Base-by-base conservation (phyloP, 2,329 filamentous ascomycete species). In the Colletotrichum karsti region DNA sequence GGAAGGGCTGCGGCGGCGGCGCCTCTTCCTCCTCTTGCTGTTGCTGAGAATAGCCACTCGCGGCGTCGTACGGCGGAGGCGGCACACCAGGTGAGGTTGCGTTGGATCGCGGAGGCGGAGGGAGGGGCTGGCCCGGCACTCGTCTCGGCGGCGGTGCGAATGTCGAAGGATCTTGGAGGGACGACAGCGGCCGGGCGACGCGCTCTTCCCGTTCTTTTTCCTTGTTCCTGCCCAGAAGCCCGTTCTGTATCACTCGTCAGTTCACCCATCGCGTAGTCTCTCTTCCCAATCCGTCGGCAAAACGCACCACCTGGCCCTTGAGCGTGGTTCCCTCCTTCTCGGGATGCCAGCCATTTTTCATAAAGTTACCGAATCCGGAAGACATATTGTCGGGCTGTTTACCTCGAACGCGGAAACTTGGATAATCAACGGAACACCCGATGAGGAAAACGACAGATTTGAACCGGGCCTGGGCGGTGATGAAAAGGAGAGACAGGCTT, bases 131-230 rank as follows among this genome's bases (percentile, higher is more conserved):
- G 57, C 62, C 60, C 15, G 73, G 74, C 12, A 76, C 78, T 69
- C 88, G 92, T 73, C 89, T 95, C 1, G 94, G 94, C 26, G 94
- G 94, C 24, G 94, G 93, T 2, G 88, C 93, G 76, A 97, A 97
- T 15, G 89, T 87, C 1, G 88, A 78, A 1, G 93, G 94, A 76
- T 97, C 94, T 76, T 89, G 90, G 30, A 97, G 85, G 4, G 88
- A 85, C 8, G 89, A 84, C 46, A 97, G 81, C 2, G 94, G 94
- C 15, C 85, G 84, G 33, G 87, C 80, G 48, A 80, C 77, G 71
- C 84, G 82, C 62, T 78, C 72, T 22, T 73, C 68, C 12, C 72
- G 70, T 15, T 77, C 73, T 28, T 75, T 71, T 28, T 76, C 74
- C 33, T 81, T 80, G 58, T 78, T 79, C 66, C 83, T 81, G 46